phyloP scores from a whole-genome alignment of 1,284 basidiomycete genomes.

The Termitomyces sp. region DNA sequence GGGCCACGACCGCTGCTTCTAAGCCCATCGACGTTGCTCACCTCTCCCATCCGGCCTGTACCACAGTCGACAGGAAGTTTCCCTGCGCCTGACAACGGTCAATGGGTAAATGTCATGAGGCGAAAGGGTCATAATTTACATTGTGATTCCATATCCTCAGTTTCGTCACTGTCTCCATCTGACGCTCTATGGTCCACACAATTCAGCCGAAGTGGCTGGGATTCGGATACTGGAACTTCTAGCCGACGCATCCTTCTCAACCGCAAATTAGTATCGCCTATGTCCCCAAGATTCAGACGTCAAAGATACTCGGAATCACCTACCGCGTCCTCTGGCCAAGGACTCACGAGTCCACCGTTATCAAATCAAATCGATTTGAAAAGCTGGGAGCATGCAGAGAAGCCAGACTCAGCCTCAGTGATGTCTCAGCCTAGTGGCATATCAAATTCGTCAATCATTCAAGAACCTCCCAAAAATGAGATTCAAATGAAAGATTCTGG shows the following conservation, averaged over 20 bases:
- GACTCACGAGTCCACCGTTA: constrained; percentile 22
- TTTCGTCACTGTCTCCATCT: constrained; percentile 55
- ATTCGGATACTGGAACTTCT: constrained; percentile 42
- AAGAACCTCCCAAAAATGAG: neutral
- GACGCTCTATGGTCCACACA: constrained; percentile 31
- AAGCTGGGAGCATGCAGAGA: constrained; percentile 18
- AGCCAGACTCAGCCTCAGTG: constrained; percentile 22
- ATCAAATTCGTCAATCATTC: neutral
- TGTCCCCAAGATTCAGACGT: constrained; percentile 47
- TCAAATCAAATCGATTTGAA: constrained; percentile 17
- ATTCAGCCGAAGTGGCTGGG: constrained; percentile 40
- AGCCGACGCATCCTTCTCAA: constrained; percentile 60
- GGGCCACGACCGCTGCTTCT: constrained; percentile 56
- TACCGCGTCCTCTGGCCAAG: constrained; percentile 24
- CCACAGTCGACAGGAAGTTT: constrained; percentile 36
- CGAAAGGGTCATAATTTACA: constrained; percentile 32
- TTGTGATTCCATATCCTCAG: constrained; percentile 55
- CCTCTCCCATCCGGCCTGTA: constrained; percentile 23
- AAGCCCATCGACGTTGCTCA: constrained; percentile 40
- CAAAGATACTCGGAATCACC: constrained; percentile 24
- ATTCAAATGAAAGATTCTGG: neutral
- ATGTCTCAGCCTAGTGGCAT: neutral
- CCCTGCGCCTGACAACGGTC: constrained; percentile 24
- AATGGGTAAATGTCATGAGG: constrained; percentile 50
- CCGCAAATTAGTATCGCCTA: constrained; percentile 63